phyloP scores from a whole-genome alignment of 1,284 basidiomycete species.

The Rhodotorula glutinis region DNA sequence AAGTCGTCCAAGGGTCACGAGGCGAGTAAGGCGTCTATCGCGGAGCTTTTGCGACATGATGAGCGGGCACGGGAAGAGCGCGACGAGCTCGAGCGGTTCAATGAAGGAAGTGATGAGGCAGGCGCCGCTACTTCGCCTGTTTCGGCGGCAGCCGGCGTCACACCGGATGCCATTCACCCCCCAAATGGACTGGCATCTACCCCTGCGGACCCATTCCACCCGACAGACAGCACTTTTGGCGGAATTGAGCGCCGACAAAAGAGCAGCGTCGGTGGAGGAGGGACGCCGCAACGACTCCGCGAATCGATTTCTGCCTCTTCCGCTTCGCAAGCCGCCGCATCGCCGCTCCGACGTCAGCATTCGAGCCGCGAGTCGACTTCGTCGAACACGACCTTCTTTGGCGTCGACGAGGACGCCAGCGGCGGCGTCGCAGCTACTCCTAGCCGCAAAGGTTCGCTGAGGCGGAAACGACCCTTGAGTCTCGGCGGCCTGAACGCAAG shows the following conservation, averaged over 20 bases:
- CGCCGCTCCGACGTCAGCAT: neutral
- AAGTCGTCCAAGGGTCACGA: neutral
- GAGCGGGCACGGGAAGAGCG: constrained; percentile 6
- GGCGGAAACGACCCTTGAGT: constrained; percentile 15
- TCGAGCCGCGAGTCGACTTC: neutral
- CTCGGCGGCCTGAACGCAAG: constrained; percentile 18
- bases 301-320: neutral
- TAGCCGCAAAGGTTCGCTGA: neutral
- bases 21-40: constrained; percentile 4
- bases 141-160: neutral
- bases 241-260: constrained; percentile 18
- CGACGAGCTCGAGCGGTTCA: constrained; percentile 10
- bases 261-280: neutral
- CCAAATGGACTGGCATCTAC: neutral
- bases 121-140: neutral
- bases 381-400: neutral
- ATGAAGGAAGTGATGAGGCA: neutral
- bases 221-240: constrained; percentile 26
- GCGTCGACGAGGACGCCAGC: neutral
- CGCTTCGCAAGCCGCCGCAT: neutral
- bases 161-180: neutral
- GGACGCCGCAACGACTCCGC: neutral
- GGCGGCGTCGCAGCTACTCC: neutral
- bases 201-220: constrained; percentile 20
- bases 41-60: constrained; percentile 20